Evolutionary conservation across 306 rosid genomes (phyloP).

Genomic region (Alnus glutinosa): DNA sequence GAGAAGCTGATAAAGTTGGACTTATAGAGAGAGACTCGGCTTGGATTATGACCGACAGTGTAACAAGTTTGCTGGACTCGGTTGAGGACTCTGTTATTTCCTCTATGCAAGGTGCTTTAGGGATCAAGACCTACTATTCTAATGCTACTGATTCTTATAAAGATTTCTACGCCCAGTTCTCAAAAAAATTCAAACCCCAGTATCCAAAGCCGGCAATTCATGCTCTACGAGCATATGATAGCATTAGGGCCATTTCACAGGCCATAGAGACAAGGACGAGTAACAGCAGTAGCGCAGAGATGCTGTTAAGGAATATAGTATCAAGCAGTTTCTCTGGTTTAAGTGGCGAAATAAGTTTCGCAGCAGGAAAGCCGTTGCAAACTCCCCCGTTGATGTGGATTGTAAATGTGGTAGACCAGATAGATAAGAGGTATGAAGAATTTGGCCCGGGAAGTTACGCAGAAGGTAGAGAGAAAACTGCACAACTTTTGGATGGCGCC

Average conservation of each 20-base stretch:
- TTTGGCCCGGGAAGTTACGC: too few relatives aligned
- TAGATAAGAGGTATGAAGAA: too few relatives aligned
- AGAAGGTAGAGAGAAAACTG: neutral
- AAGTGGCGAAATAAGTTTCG: conserved; percentile 57
- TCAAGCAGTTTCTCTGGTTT: conserved; percentile 44
- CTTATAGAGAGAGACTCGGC: conserved; percentile 32
- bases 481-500: neutral
- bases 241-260: conserved; percentile 43
- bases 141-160: neutral
- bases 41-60: conserved; percentile 38
- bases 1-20: conserved; percentile 31
- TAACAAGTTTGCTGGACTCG: conserved; percentile 38
- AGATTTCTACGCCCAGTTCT: conserved; percentile 37
- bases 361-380: conserved; percentile 33
- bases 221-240: conserved; percentile 64
- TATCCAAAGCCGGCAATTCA: conserved; percentile 53
- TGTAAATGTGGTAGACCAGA: conserved; percentile 38
- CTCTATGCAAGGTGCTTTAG: conserved; percentile 63
- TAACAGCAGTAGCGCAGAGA: conserved; percentile 17
- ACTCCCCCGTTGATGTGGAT: conserved; percentile 36
- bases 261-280: conserved; percentile 26
- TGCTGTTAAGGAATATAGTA: conserved; percentile 25
- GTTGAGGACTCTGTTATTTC: conserved; percentile 46
- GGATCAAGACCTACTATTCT: conserved; percentile 55
- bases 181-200: conserved; percentile 24